Evolutionary conservation across 2,329 filamentous ascomycete species (phyloP).

Genomic region (Aspergillus chevalieri): DNA sequence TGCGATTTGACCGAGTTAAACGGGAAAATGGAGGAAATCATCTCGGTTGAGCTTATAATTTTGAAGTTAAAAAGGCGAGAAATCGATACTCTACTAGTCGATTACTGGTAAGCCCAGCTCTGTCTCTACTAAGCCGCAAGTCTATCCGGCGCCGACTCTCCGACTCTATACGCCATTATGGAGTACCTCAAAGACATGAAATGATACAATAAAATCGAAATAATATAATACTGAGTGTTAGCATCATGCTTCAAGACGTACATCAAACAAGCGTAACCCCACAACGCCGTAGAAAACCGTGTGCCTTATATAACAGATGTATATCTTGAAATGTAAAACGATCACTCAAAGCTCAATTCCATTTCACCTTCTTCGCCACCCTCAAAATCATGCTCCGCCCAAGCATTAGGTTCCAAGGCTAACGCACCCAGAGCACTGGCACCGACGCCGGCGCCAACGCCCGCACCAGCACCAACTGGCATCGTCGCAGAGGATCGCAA

Average conservation of each 20-base stretch:
- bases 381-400: constrained; percentile 62
- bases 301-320: constrained; percentile 1
- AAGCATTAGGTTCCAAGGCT: constrained; percentile 53
- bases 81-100: neutral
- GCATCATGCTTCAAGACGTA: neutral
- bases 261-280: neutral
- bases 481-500: constrained; percentile 28
- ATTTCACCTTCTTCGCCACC: constrained; percentile 72
- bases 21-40: no score
- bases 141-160: neutral
- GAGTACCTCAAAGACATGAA: neutral
- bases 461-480: constrained; percentile 18
- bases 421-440: constrained; percentile 22
- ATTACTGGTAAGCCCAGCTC: neutral
- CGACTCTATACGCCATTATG: neutral
- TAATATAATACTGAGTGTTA: neutral
- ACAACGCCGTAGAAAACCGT: neutral
- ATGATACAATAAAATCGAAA: neutral
- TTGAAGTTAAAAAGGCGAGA: neutral
- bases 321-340: constrained; percentile 3
- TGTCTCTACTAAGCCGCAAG: neutral
- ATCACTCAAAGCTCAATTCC: constrained; percentile 72
- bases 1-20: no score
- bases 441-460: constrained; percentile 17
- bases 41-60: no score